Base-by-base conservation (phyloP, 2,329 filamentous ascomycete species). In the Botrytis squamosa region DNA sequence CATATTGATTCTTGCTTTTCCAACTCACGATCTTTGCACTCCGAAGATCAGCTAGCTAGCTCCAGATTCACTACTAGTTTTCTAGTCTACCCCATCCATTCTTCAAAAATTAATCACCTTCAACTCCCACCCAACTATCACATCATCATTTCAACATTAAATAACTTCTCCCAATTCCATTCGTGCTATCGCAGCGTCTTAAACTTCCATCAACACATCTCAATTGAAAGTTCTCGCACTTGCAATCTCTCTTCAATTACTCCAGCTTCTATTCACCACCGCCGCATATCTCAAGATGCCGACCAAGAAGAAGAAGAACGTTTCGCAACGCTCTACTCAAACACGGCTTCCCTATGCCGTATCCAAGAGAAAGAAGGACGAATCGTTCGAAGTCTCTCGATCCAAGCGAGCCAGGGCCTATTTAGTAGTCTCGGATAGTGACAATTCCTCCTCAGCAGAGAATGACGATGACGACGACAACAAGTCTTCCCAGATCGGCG, bases 331-430 rank as follows among this genome's bases (percentile, higher is more conserved):
- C 1, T 20, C 18, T 3, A 25, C 18, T 18, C 49, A 33, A 20
- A 33, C 25, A 38, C 42, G 8, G 33, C 49, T 68, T 42, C 36
- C 66, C 4, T 68, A 57, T 40, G 2, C 66, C 16, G 12, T 62
- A 46, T 62, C 40, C 12, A 70, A 46, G 40, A 59, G 40, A 36
- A 62, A 62, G 68, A 36, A 25, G 20, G 40, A 70, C 20, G 38
- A 59, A n/a, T 70, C 57, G 16, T 46, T 70, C 40, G 38, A 46
- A 44, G 55, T 46, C 16, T 62, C 55, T n/a, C 52, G 14, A 70
- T 36, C 71, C 52, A 62, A 73, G 65, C 42, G 71, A 73, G 38
- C 46, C 64, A 73, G 22, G n/a, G 70, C 52, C 40, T n/a, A 44
- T 46, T 8, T 46, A 25, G 29, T 36, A 8, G 46, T 62, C 29